Conservation (phyloP, 768 basidiomycete genomes). For the Boletellus emodensis region DNA sequence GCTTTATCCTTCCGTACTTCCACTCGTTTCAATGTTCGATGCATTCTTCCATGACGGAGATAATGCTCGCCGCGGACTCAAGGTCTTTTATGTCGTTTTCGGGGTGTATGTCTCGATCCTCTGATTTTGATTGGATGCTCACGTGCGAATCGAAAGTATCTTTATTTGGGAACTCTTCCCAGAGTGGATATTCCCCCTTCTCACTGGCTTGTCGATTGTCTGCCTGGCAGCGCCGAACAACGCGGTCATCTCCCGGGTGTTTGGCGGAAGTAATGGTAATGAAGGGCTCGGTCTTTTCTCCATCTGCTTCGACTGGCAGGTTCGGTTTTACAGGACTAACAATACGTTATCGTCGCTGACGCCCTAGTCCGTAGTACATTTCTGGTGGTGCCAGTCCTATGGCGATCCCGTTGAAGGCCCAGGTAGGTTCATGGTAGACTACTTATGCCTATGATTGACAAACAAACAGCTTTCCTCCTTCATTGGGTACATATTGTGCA, state of each 20-base stretch:
- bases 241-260: slow-evolving; percentile 48
- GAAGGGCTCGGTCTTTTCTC: slow-evolving; percentile 61
- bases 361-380: slow-evolving; percentile 18
- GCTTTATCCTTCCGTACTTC: slow-evolving; percentile 36
- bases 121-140: neutral
- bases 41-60: slow-evolving; percentile 40
- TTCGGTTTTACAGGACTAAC: slow-evolving; percentile 19
- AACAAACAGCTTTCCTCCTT: slow-evolving; percentile 38
- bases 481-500: slow-evolving; percentile 48
- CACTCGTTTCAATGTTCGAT: slow-evolving; percentile 26
- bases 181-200: slow-evolving; percentile 47
- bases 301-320: slow-evolving; percentile 60
- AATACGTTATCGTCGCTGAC: neutral
- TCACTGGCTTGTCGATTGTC: slow-evolving; percentile 59
- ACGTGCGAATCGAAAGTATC: slow-evolving; percentile 26
- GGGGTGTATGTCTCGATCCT: slow-evolving; percentile 31
- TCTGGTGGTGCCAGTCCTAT: slow-evolving; percentile 39
- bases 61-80: slow-evolving; percentile 39
- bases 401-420: slow-evolving; percentile 52
- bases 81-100: slow-evolving; percentile 25
- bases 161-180: slow-evolving; percentile 28
- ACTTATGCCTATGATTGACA: neutral
- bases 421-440: slow-evolving; percentile 21
- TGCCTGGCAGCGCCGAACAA: slow-evolving; percentile 54
- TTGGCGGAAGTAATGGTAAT: slow-evolving; percentile 60